Conservation (phyloP, 148 eudicot species). For the Simmondsia chinensis region DNA sequence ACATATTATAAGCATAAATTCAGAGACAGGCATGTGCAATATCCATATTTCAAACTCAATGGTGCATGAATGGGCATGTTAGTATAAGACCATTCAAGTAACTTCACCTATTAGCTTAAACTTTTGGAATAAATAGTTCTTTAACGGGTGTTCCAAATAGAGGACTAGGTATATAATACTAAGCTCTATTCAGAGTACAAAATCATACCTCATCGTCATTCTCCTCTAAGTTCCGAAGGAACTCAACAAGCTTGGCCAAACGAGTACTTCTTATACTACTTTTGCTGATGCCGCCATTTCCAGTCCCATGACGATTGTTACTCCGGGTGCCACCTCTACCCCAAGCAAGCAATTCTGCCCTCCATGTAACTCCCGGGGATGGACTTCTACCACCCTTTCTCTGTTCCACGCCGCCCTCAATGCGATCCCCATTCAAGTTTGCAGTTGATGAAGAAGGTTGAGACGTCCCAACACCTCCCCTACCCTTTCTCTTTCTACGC, state of each 20-base stretch:
- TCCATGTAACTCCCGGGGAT: conserved; percentile 16
- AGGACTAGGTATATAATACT: background rate
- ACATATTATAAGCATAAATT: too few species aligned
- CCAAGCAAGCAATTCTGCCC: conserved; percentile 45
- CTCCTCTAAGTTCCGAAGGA: conserved; percentile 31
- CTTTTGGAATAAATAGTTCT: too few species aligned
- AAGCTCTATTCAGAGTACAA: background rate
- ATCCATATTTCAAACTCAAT: too few species aligned
- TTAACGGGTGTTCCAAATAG: background rate
- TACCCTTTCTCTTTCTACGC: conserved; percentile 25
- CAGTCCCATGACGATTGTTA: conserved; percentile 11
- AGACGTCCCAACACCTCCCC: conserved; percentile 14
- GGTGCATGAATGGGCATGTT: too few species aligned
- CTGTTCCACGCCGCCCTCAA: conserved; percentile 23
- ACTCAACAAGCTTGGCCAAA: conserved; percentile 32
- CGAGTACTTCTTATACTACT: conserved; percentile 25
- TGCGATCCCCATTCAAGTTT: conserved; percentile 16
- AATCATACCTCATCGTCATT: conserved; percentile 30
- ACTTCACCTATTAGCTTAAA: too few species aligned
- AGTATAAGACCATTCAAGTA: too few species aligned
- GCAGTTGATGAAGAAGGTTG: conserved; percentile 29
- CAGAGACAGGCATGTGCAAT: too few species aligned
- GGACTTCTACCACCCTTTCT: conserved; percentile 17
- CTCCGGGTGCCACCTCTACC: conserved; percentile 43
- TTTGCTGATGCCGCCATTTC: conserved; percentile 13